These are phyloP conservation scores for Sodiomyces alkalinus DNA, from an alignment of 2,329 filamentous ascomycete genomes.

Conservation along the genomic window DNA sequence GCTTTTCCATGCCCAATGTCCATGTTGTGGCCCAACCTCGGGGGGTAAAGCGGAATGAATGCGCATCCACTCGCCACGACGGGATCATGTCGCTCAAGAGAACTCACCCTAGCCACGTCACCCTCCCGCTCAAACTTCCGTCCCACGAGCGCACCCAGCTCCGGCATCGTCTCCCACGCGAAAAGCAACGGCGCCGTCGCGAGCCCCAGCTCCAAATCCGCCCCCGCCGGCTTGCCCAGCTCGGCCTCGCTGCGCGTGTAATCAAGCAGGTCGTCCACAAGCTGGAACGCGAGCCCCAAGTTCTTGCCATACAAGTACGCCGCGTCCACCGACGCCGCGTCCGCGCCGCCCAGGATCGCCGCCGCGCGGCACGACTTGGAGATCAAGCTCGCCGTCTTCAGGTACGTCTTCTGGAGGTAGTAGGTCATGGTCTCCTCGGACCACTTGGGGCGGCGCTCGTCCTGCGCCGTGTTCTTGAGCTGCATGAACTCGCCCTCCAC, in stretches of 20 bases:
- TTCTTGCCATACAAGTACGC: constrained; percentile 91
- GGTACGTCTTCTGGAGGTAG: constrained; percentile 95
- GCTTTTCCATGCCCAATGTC: no score
- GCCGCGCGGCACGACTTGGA: constrained; percentile 90
- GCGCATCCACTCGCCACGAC: no score
- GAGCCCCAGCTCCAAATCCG: constrained; percentile 82
- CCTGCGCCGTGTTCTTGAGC: constrained; percentile 83
- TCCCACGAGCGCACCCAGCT: constrained; percentile 76
- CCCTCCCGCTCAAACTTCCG: constrained; percentile 76
- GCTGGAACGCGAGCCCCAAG: constrained; percentile 84
- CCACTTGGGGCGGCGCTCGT: constrained; percentile 72
- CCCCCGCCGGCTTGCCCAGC: constrained; percentile 86
- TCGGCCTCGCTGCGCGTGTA: constrained; percentile 78
- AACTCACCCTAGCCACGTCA: constrained; percentile 66
- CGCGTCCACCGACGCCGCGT: constrained; percentile 69
- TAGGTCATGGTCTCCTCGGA: constrained; percentile 82
- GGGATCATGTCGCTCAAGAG: no score
- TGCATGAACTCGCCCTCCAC: constrained; percentile 99
- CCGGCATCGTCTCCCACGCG: constrained; percentile 80
- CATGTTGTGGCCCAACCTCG: constrained; percentile 4
- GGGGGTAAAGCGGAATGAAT: no score
- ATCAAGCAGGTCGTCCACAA: constrained; percentile 96
- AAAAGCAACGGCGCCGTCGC: constrained; percentile 90
- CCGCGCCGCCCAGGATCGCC: constrained; percentile 67
- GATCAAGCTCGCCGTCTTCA: constrained; percentile 92